These are phyloP conservation scores for Sclerotinia spermophila DNA, from an alignment of 2,329 filamentous ascomycete species.

Conservation along the genomic window DNA sequence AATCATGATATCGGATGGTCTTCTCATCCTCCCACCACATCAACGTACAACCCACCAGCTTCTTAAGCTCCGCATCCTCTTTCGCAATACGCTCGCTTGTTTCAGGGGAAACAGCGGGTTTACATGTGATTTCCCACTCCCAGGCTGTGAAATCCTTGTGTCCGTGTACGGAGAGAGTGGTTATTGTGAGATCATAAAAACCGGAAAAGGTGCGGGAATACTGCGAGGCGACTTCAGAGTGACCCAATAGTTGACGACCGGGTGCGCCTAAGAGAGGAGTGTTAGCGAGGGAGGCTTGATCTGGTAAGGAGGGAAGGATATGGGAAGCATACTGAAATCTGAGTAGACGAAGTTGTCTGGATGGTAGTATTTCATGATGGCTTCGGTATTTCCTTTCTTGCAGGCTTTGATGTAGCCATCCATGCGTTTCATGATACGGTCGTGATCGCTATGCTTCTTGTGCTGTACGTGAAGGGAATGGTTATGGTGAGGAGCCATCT, in stretches of 20 bases:
- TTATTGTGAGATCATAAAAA: background rate
- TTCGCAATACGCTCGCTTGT: background rate
- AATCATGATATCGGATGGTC: conserved; percentile 10
- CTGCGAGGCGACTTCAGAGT: background rate
- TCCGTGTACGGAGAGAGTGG: background rate
- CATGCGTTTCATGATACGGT: conserved; percentile 9
- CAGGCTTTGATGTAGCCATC: conserved; percentile 8
- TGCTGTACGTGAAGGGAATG: background rate
- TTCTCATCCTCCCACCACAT: conserved; percentile 15
- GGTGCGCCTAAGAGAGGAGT: background rate
- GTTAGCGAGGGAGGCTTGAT: background rate
- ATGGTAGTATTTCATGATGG: conserved; percentile 13
- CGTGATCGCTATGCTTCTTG: background rate
- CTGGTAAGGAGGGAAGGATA: background rate
- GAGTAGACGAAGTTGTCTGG: conserved; percentile 11
- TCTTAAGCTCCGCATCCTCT: background rate
- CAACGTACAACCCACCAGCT: background rate
- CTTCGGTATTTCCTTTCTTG: background rate
- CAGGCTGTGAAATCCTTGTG: conserved; percentile 13
- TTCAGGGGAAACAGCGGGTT: background rate
- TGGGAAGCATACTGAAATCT: background rate
- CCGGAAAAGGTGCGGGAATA: background rate
- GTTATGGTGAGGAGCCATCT: background rate
- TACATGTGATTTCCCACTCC: background rate
- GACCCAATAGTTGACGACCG: background rate